Conservation (phyloP, 306 rosid species). For the Casuarina glauca region DNA sequence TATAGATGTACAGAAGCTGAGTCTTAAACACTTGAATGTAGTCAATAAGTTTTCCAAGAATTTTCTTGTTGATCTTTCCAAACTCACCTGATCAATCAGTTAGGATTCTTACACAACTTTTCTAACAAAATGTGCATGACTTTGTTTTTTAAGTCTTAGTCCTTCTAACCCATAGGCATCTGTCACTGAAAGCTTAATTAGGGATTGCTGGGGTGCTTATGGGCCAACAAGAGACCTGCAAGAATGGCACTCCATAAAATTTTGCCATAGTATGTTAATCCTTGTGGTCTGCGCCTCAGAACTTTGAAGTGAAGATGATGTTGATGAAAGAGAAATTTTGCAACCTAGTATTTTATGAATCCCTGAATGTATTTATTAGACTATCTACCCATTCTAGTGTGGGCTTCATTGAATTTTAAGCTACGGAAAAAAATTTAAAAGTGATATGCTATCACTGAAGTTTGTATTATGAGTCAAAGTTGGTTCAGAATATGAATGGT, state of each 20-base stretch:
- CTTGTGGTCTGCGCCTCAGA: not conserved
- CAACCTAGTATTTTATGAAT: not conserved
- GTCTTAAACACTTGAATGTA: not conserved
- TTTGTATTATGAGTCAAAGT: not conserved
- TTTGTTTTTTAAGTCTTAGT: not conserved
- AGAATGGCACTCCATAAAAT: not conserved
- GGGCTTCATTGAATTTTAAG: not conserved
- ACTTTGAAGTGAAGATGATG: not conserved
- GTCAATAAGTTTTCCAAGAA: not conserved
- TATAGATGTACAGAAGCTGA: not conserved
- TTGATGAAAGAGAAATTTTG: not conserved
- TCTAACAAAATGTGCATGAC: not conserved
- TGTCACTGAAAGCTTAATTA: not conserved
- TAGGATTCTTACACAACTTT: not conserved
- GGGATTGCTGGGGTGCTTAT: not conserved
- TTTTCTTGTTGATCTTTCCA: not conserved
- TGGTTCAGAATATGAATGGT: not conserved
- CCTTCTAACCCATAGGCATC: not conserved
- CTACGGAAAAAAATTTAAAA: not conserved
- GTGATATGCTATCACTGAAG: not conserved
- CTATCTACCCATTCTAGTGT: not conserved
- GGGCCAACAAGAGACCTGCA: not conserved
- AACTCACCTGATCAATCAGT: not conserved
- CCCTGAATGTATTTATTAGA: not conserved
- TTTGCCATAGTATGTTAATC: not conserved